Percentiles rank a stretch among this genome's conserved stretches.
Evolutionary conservation across 2,329 filamentous ascomycete genomes (phyloP).

Genomic region (Aspergillus persii): DNA sequence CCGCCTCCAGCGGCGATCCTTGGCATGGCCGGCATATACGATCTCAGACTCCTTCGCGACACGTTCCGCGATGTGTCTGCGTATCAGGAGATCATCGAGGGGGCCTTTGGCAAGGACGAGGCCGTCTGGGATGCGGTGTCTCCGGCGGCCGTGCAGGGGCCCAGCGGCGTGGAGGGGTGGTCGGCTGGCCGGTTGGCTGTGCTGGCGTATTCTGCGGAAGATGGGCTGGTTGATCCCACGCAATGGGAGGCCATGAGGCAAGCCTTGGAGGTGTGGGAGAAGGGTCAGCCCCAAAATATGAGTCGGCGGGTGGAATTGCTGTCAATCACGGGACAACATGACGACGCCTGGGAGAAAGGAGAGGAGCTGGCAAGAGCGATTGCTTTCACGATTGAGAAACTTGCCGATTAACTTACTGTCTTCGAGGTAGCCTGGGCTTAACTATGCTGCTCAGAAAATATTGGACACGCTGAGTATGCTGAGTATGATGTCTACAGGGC

Average conservation of each 20-base stretch:
- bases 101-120: constrained; percentile 43
- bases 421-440: too few relatives aligned
- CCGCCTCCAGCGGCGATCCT: constrained; percentile 39
- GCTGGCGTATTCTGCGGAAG: constrained; percentile 42
- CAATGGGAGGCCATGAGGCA: constrained; percentile 48
- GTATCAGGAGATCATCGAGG: constrained; percentile 42
- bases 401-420: constrained; percentile 22
- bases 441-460: constrained; percentile 1
- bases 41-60: constrained; percentile 38
- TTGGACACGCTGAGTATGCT: not conserved
- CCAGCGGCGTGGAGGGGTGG: constrained; percentile 34
- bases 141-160: constrained; percentile 33
- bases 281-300: constrained; percentile 17
- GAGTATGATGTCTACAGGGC: not conserved
- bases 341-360: constrained; percentile 43
- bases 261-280: constrained; percentile 50
- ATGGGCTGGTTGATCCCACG: constrained; percentile 39
- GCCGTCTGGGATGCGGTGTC: constrained; percentile 39
- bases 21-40: constrained; percentile 47
- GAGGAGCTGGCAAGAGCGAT: constrained; percentile 41
- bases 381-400: constrained; percentile 27
- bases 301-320: constrained; percentile 41
- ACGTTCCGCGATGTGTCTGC: constrained; percentile 28
- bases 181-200: constrained; percentile 35
- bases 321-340: constrained; percentile 37